A percentile compares a stretch with the other conserved stretches of the same genome.
Evolutionary conservation across 2,329 filamentous ascomycete species (phyloP).

Genomic region (Nemania bipapillata): DNA sequence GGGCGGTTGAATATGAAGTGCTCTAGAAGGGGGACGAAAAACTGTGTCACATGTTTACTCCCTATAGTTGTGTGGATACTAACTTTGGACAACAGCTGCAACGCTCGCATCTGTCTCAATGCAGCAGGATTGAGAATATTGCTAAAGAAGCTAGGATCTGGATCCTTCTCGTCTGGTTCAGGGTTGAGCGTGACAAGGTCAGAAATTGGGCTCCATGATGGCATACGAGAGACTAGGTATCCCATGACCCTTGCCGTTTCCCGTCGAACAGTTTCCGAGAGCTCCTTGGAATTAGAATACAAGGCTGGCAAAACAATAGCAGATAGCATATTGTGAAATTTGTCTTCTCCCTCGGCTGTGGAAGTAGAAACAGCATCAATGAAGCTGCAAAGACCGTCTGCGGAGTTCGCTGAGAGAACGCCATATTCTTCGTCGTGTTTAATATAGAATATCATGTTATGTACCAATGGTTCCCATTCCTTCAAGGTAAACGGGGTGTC

Average conservation of each 20-base stretch:
- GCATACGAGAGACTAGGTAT: constrained; percentile 76
- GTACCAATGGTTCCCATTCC: constrained; percentile 88
- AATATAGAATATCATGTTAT: constrained; percentile 90
- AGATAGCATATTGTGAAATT: constrained; percentile 69
- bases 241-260: constrained; percentile 85
- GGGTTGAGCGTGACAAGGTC: constrained; percentile 78
- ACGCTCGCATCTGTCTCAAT: constrained; percentile 82
- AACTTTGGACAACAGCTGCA: constrained; percentile 78
- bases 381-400: constrained; percentile 81
- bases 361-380: constrained; percentile 70
- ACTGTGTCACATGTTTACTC: constrained; percentile 82
- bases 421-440: constrained; percentile 88
- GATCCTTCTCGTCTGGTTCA: constrained; percentile 70
- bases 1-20: constrained; percentile 90
- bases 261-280: constrained; percentile 83
- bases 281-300: constrained; percentile 77
- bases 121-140: constrained; percentile 92
- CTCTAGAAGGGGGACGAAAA: constrained; percentile 91
- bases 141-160: constrained; percentile 82
- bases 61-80: constrained; percentile 72
- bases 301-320: constrained; percentile 78
- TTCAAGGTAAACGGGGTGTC: constrained; percentile 69
- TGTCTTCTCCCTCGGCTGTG: constrained; percentile 55
- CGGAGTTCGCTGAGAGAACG: constrained; percentile 81
- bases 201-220: constrained; percentile 74